phyloP scores from a whole-genome alignment of 1,139 yeast species.

The Hyphopichia wangnamkhiaoensis region DNA sequence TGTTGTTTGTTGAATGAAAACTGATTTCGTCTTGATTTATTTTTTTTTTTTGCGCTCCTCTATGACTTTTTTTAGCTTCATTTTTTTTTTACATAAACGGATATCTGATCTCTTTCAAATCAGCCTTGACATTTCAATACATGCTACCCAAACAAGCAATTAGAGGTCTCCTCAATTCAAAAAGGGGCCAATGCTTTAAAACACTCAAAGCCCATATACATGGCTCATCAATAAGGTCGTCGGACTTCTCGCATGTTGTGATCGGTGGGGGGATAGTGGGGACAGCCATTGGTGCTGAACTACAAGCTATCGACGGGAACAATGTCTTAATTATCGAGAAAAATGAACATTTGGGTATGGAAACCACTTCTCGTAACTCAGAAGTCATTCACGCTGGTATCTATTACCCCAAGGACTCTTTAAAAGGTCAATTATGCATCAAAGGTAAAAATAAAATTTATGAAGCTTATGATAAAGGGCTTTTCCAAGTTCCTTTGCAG shows the following conservation, averaged over 20 bases:
- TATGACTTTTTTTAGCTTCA: no score
- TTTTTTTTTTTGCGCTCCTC: no score
- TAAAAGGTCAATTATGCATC: conserved; percentile 71
- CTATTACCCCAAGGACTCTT: conserved; percentile 69
- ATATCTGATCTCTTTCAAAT: no score
- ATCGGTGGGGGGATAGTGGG: conserved; percentile 93
- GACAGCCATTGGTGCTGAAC: conserved; percentile 72
- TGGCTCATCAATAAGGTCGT: conserved; percentile 1
- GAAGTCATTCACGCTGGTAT: conserved; percentile 93
- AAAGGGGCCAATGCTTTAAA: no score
- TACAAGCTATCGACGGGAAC: conserved; percentile 46
- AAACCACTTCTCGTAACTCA: conserved; percentile 84
- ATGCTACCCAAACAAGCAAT: no score
- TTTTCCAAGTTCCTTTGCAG: conserved; percentile 51
- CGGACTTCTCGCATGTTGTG: conserved; percentile 76
- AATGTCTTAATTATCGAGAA: conserved; percentile 69
- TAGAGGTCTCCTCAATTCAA: no score
- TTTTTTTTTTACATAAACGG: no score
- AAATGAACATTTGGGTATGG: conserved; percentile 65
- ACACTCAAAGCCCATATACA: neutral
- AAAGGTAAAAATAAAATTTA: conserved; percentile 73
- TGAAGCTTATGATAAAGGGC: conserved; percentile 40
- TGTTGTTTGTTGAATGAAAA: no score
- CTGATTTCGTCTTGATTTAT: no score
- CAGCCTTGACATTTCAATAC: no score